Percentiles rank a stretch among this genome's conserved stretches.
Conservation (phyloP, 202 grass and related monocot species). For the Hordeum pubiflorum region DNA sequence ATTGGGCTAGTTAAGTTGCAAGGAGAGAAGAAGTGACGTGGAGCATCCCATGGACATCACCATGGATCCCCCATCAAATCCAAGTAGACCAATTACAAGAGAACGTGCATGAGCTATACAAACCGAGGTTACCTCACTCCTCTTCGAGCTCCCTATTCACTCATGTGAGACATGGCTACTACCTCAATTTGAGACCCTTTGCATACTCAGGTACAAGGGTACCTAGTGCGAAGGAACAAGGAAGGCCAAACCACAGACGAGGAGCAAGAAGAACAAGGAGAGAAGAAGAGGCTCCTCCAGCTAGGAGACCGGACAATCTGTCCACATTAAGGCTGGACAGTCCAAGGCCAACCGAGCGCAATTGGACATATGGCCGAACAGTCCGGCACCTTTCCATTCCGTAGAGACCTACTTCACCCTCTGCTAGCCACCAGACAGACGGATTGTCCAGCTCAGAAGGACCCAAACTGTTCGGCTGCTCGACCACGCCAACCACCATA, state of each 20-base stretch:
- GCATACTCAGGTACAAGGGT: background rate
- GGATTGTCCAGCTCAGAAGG: too few species aligned
- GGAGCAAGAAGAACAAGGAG: background rate
- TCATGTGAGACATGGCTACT: background rate
- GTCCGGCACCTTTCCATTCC: background rate
- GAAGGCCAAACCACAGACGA: background rate
- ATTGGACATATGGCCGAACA: background rate
- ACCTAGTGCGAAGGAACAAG: background rate
- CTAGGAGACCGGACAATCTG: background rate
- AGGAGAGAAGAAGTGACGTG: background rate
- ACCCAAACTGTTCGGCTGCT: too few species aligned
- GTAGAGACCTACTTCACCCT: background rate
- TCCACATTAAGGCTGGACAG: too few species aligned
- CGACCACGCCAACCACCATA: too few species aligned
- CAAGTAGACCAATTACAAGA: background rate
- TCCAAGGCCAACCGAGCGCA: background rate
- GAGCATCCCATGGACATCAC: background rate
- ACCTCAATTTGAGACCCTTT: background rate
- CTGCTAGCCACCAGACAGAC: too few species aligned
- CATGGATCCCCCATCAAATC: background rate
- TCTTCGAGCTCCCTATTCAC: too few species aligned
- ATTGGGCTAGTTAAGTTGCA: background rate
- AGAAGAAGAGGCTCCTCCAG: background rate
- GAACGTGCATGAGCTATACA: background rate
- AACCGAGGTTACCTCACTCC: background rate